Percentiles rank a stretch among this genome's conserved stretches.
These are phyloP conservation scores for Syncephalis plumigaleata DNA, from an alignment of 371 early-diverging fungal genomes.

Conservation along the genomic window DNA sequence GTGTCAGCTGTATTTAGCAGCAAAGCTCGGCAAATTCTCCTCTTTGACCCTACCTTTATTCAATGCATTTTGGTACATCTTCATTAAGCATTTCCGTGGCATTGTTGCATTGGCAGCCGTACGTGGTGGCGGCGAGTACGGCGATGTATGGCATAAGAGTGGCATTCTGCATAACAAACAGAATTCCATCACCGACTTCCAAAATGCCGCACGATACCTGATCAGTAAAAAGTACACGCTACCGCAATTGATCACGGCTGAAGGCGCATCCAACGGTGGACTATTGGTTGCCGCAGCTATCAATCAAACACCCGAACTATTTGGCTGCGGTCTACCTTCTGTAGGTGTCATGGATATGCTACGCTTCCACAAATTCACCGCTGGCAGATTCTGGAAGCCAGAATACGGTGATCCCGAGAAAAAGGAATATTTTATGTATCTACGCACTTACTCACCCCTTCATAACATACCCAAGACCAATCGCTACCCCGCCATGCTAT, in stretches of 20 bases:
- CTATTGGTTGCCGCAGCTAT: conserved; percentile 16
- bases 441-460: conserved; percentile 31
- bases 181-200: conserved; percentile 26
- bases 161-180: conserved; percentile 22
- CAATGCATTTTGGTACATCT: conserved; percentile 16
- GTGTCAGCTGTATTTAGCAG: too few species aligned
- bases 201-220: conserved; percentile 21
- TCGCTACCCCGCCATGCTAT: conserved; percentile 21
- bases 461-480: conserved; percentile 29
- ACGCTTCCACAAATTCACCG: conserved; percentile 32
- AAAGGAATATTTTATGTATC: conserved; percentile 17
- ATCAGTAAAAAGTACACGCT: conserved; percentile 16
- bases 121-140: conserved; percentile 31
- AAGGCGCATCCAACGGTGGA: conserved; percentile 57
- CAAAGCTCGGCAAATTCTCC: too few species aligned
- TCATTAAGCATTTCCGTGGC: conserved; percentile 23
- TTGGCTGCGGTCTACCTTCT: conserved; percentile 21
- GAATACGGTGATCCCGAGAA: conserved; percentile 29
- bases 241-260: conserved; percentile 25
- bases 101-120: conserved; percentile 18
- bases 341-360: conserved; percentile 32
- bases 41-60: too few species aligned
- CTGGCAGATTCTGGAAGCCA: conserved; percentile 21
- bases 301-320: conserved; percentile 24
- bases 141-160: conserved; percentile 22